These are phyloP conservation scores for Alternaria brassicicola DNA, from an alignment of 2,329 filamentous ascomycete genomes.

Conservation along the genomic window DNA sequence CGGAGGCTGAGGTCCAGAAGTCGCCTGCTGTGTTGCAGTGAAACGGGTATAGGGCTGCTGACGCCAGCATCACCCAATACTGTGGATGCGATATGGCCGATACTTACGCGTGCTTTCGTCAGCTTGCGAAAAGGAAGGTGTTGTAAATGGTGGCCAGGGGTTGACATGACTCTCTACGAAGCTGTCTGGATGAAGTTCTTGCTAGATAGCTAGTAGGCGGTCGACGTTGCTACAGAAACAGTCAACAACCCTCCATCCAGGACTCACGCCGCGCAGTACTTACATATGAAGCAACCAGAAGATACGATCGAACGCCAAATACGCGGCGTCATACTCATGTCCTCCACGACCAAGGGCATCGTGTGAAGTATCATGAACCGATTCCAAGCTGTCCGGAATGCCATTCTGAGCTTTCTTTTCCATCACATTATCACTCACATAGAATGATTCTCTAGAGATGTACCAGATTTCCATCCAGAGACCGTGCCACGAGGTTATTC, in stretches of 20 bases:
- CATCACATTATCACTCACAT: neutral
- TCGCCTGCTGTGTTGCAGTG: constrained; percentile 56
- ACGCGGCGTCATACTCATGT: too few species aligned
- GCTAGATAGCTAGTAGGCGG: too few species aligned
- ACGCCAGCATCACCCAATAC: neutral
- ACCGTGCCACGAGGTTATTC: neutral
- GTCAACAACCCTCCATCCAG: too few species aligned
- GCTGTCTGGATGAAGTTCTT: too few species aligned
- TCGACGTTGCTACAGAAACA: too few species aligned
- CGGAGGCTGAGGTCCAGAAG: constrained; percentile 71
- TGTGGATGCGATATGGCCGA: neutral
- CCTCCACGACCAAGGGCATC: too few species aligned
- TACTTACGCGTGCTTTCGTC: neutral
- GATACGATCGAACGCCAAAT: too few species aligned
- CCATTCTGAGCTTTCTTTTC: neutral
- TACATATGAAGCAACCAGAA: too few species aligned
- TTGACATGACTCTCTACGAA: neutral
- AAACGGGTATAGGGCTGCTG: neutral
- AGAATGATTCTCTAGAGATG: neutral
- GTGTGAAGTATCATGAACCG: neutral
- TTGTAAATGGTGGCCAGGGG: neutral
- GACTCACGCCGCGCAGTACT: too few species aligned
- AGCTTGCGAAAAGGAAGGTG: neutral
- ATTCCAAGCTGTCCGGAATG: neutral
- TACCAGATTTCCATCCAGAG: neutral